Conservation (phyloP, 1,139 yeast genomes). For the Trichomonascaceae sp. region DNA sequence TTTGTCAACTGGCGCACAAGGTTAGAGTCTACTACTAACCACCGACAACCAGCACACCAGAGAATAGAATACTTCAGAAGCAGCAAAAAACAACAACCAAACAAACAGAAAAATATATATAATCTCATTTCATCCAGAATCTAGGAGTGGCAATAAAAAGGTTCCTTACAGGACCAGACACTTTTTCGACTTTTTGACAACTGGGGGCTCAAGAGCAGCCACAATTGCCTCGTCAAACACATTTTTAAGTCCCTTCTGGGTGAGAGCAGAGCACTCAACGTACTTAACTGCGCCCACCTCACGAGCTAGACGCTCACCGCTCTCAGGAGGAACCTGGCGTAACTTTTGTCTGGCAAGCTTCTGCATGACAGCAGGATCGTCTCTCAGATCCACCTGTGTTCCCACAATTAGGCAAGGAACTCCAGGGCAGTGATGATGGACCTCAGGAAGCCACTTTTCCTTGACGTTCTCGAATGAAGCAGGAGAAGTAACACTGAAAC, state of each 20-base stretch:
- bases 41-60: not conserved
- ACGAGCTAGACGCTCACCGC: slow-evolving; percentile 86
- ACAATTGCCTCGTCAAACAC: slow-evolving; percentile 97
- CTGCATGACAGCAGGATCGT: slow-evolving; percentile 80
- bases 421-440: slow-evolving; percentile 95
- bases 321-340: slow-evolving; percentile 72
- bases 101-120: slow-evolving; percentile 1
- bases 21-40: not conserved
- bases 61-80: not conserved
- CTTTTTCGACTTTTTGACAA: slow-evolving; percentile 67
- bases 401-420: slow-evolving; percentile 95
- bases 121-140: too few species aligned
- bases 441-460: slow-evolving; percentile 98
- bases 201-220: slow-evolving; percentile 83
- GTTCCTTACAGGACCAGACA: slow-evolving; percentile 58
- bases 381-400: slow-evolving; percentile 88
- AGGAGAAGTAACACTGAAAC: slow-evolving; percentile 91
- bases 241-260: slow-evolving; percentile 90
- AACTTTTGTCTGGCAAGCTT: slow-evolving; percentile 84
- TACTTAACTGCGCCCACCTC: slow-evolving; percentile 92
- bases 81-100: slow-evolving; percentile 1
- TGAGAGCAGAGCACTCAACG: slow-evolving; percentile 95
- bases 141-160: not conserved
- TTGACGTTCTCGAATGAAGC: slow-evolving; percentile 97
- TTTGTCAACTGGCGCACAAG: not conserved